A percentile compares a stretch with the other conserved stretches of the same genome.
These are phyloP conservation scores for Ochetophila trinervis DNA, from an alignment of 306 rosid species.

Conservation along the genomic window DNA sequence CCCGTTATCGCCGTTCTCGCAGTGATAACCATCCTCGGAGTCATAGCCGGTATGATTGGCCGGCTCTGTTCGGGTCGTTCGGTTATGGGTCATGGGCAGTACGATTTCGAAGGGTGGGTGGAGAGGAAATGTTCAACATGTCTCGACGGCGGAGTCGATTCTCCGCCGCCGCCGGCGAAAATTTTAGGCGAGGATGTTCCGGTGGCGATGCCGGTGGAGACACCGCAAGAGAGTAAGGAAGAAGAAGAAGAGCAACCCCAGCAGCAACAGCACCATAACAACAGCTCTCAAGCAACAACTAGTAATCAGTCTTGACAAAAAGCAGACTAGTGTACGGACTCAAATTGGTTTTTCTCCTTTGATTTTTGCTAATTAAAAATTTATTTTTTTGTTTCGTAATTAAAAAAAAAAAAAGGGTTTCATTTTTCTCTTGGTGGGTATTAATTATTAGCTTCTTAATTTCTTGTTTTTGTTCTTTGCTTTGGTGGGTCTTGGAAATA, in stretches of 20 bases:
- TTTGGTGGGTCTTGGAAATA: no score
- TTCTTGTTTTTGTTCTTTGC: neutral
- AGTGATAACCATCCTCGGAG: conserved; percentile 61
- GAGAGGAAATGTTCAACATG: conserved; percentile 80
- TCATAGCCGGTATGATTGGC: conserved; percentile 75
- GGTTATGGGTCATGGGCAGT: conserved; percentile 59
- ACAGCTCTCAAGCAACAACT: conserved; percentile 3
- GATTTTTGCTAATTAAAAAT: no score
- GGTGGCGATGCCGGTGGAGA: conserved; percentile 23
- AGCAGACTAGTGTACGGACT: neutral
- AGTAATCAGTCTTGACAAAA: conserved; percentile 8
- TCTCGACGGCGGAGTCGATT: conserved; percentile 54
- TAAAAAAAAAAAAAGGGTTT: neutral
- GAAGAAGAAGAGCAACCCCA: conserved; percentile 1
- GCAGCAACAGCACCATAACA: neutral
- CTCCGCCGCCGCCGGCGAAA: conserved; percentile 32
- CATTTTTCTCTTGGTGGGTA: neutral
- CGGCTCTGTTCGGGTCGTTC: conserved; percentile 82
- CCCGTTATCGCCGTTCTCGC: conserved; percentile 78
- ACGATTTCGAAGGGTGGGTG: conserved; percentile 73
- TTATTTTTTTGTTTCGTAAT: neutral
- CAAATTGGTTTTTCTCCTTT: neutral
- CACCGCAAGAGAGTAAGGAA: conserved; percentile 43
- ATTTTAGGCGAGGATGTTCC: conserved; percentile 7
- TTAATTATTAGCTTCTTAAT: neutral